These are phyloP conservation scores for Penicillium goetzii DNA, from an alignment of 495 filamentous ascomycete genomes.

Conservation along the genomic window DNA sequence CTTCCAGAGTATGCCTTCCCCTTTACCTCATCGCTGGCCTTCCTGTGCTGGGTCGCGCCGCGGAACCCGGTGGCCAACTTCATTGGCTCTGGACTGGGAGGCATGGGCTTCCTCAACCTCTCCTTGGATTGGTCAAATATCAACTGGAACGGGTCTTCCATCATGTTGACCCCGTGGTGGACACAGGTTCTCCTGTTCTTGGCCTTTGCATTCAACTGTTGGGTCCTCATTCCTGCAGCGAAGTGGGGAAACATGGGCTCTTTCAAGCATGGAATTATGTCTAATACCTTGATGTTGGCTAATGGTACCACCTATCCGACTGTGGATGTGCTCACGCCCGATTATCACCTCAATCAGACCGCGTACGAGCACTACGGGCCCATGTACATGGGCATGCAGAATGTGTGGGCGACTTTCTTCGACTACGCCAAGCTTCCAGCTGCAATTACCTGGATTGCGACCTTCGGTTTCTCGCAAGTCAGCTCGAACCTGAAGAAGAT, in stretches of 20 bases:
- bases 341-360: slow-evolving; percentile 56
- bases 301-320: slow-evolving; percentile 57
- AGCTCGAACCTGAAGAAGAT: slow-evolving; percentile 46
- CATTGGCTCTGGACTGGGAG: slow-evolving; percentile 58
- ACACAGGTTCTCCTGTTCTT: slow-evolving; percentile 57
- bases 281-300: slow-evolving; percentile 53
- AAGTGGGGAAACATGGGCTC: slow-evolving; percentile 57
- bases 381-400: slow-evolving; percentile 56
- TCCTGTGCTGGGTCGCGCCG: slow-evolving; percentile 65
- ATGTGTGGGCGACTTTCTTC: slow-evolving; percentile 60
- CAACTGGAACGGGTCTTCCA: slow-evolving; percentile 52
- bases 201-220: slow-evolving; percentile 58
- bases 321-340: slow-evolving; percentile 47
- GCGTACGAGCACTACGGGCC: slow-evolving; percentile 54
- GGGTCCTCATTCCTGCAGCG: slow-evolving; percentile 58
- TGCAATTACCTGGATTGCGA: slow-evolving; percentile 57
- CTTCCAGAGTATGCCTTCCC: slow-evolving; percentile 62
- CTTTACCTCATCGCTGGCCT: slow-evolving; percentile 58
- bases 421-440: slow-evolving; percentile 60
- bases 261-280: slow-evolving; percentile 58
- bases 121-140: slow-evolving; percentile 62
- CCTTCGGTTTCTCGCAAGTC: slow-evolving; percentile 55
- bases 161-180: slow-evolving; percentile 59
- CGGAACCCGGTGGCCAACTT: slow-evolving; percentile 60
- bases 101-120: slow-evolving; percentile 62